Evolutionary conservation across 1,284 basidiomycete species (phyloP).

Genomic region (Veloporphyrellus conicus): DNA sequence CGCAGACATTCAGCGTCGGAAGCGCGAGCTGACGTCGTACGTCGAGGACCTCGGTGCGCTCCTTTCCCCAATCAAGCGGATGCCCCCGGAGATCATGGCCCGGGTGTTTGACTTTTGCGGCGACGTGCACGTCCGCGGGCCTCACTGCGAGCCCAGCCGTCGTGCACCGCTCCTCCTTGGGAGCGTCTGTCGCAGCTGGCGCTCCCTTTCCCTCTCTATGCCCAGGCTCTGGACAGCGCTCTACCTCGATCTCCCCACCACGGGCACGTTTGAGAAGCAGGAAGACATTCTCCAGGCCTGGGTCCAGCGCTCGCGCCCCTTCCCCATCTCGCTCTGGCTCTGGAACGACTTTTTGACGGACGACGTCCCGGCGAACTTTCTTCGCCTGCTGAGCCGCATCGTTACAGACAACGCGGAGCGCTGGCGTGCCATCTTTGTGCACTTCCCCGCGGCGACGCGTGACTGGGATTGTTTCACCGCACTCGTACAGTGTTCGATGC

Average conservation of each 20-base stretch:
- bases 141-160: slow-evolving; percentile 31
- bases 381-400: slow-evolving; percentile 20
- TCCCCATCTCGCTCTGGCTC: slow-evolving; percentile 27
- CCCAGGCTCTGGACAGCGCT: slow-evolving; percentile 32
- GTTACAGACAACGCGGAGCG: slow-evolving; percentile 25
- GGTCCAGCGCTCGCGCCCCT: slow-evolving; percentile 27
- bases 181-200: slow-evolving; percentile 29
- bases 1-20: slow-evolving; percentile 28
- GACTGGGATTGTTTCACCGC: slow-evolving; percentile 28
- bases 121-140: slow-evolving; percentile 24
- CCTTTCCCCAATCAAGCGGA: slow-evolving; percentile 31
- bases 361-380: slow-evolving; percentile 27
- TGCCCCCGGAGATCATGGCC: slow-evolving; percentile 34
- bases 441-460: slow-evolving; percentile 27
- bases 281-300: slow-evolving; percentile 26
- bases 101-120: slow-evolving; percentile 33
- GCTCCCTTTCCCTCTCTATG: slow-evolving; percentile 26
- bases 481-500: slow-evolving; percentile 23
- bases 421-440: slow-evolving; percentile 31
- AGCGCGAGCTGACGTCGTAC: slow-evolving; percentile 26
- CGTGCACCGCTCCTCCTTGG: slow-evolving; percentile 28
- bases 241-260: slow-evolving; percentile 29
- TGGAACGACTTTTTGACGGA: slow-evolving; percentile 33
- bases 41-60: slow-evolving; percentile 32
- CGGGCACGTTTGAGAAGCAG: slow-evolving; percentile 20